Conservation (phyloP, 352 stramenopile genomes). For the Phytopythium helicoides region DNA sequence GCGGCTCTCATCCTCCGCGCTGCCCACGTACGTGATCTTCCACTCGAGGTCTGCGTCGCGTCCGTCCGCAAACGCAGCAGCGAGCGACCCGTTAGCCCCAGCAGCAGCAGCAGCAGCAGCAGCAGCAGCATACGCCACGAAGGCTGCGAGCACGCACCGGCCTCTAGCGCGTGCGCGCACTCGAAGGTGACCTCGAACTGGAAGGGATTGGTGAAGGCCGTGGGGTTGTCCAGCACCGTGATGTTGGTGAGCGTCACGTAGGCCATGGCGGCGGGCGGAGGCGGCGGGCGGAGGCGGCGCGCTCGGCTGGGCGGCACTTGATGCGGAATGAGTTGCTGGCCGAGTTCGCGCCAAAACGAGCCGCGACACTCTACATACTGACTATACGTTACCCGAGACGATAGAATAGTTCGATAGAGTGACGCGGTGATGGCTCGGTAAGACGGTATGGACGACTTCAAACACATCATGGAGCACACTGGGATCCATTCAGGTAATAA, state of each 20-base stretch:
- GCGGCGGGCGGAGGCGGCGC: too few species aligned
- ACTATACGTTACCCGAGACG: not conserved
- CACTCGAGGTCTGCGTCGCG: constrained; percentile 94
- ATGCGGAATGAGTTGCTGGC: too few species aligned
- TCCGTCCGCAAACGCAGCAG: constrained; percentile 1
- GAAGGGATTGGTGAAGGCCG: constrained; percentile 97
- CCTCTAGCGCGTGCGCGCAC: constrained; percentile 95
- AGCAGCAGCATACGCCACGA: too few species aligned
- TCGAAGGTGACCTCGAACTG: constrained; percentile 99
- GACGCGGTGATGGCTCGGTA: not conserved
- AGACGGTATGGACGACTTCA: not conserved
- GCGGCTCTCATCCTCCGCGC: constrained; percentile 92
- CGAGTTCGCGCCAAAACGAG: constrained; percentile 16
- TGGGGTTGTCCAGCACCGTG: constrained; percentile 98
- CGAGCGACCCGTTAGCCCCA: not conserved
- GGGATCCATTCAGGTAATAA: constrained; percentile 1
- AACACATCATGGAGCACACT: not conserved
- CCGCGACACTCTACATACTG: not conserved
- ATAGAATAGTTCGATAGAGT: not conserved
- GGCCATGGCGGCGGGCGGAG: constrained; percentile 40
- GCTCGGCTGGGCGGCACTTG: too few species aligned
- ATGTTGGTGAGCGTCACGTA: constrained; percentile 93
- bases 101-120: too few species aligned
- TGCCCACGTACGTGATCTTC: constrained; percentile 99
- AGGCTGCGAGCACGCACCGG: constrained; percentile 81